phyloP scores from a whole-genome alignment of 2,329 filamentous ascomycete species.

The Coniosporium tulheliwenetii region DNA sequence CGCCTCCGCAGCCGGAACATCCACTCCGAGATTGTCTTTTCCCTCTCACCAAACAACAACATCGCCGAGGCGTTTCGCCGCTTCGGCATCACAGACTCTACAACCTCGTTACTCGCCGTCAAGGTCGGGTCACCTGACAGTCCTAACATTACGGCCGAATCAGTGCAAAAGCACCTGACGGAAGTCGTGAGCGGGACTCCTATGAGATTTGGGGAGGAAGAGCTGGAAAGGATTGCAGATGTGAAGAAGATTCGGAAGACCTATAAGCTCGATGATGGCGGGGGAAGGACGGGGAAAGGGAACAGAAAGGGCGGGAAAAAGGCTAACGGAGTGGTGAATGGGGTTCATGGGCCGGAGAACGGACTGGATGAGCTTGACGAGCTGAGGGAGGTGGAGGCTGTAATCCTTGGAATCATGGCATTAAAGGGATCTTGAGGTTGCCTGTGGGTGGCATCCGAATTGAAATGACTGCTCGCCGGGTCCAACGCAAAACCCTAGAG shows the following conservation, averaged over 20 bases:
- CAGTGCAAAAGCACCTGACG: slow-evolving; percentile 43
- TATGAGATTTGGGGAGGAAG: slow-evolving; percentile 45
- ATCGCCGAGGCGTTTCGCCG: slow-evolving; percentile 84
- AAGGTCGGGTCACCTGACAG: slow-evolving; percentile 49
- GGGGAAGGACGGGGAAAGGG: slow-evolving; percentile 18
- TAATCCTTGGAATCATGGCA: slow-evolving; percentile 64
- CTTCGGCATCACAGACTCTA: slow-evolving; percentile 63
- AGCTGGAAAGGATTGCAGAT: slow-evolving; percentile 46
- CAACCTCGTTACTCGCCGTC: slow-evolving; percentile 59
- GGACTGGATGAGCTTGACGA: slow-evolving; percentile 19
- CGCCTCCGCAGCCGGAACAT: slow-evolving; percentile 67
- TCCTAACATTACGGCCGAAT: slow-evolving; percentile 22
- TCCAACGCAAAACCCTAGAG: too few relatives aligned
- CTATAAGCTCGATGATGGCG: slow-evolving; percentile 58
- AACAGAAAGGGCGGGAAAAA: slow-evolving; percentile 4
- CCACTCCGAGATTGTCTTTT: slow-evolving; percentile 76
- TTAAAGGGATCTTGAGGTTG: slow-evolving; percentile 41
- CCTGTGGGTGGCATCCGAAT: too few relatives aligned
- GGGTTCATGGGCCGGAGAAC: slow-evolving; percentile 4
- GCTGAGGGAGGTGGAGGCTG: slow-evolving; percentile 45
- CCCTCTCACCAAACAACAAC: slow-evolving; percentile 69
- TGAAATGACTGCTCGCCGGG: too few relatives aligned
- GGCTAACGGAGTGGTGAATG: neutral
- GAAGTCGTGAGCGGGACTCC: slow-evolving; percentile 45
- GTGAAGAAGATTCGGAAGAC: slow-evolving; percentile 60